Percentiles rank a stretch among this genome's conserved stretches.
Conservation (phyloP, 2,329 filamentous ascomycete genomes). For the Cercospora zeina region DNA sequence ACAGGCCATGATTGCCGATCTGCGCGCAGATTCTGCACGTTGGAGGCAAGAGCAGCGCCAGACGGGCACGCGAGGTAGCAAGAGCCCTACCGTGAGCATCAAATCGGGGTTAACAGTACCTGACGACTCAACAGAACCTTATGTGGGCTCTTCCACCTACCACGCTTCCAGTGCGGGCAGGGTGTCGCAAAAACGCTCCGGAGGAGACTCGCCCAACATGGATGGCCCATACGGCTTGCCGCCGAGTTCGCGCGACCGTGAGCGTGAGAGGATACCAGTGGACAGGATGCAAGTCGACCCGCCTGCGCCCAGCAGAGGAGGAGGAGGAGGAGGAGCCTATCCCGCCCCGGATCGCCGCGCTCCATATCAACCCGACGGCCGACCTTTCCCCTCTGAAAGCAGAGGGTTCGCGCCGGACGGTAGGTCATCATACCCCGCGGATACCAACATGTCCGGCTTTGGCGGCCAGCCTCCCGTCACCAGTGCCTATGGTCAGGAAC, state of each 20-base stretch:
- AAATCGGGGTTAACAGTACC: constrained; percentile 46
- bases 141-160: constrained; percentile 44
- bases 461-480: constrained; percentile 34
- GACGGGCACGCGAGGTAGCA: constrained; percentile 50
- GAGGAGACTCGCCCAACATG: constrained; percentile 40
- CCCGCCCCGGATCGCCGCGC: constrained; percentile 28
- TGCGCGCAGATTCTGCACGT: constrained; percentile 51
- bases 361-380: constrained; percentile 30
- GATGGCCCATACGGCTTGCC: constrained; percentile 37
- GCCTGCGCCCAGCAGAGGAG: constrained; percentile 30
- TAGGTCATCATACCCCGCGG: constrained; percentile 34
- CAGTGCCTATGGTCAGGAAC: constrained; percentile 35
- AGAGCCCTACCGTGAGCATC: constrained; percentile 43
- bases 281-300: constrained; percentile 38
- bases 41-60: constrained; percentile 45
- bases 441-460: constrained; percentile 32
- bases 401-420: constrained; percentile 30
- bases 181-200: constrained; percentile 48
- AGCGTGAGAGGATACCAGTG: constrained; percentile 30
- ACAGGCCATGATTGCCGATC: constrained; percentile 54
- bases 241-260: constrained; percentile 19
- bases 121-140: constrained; percentile 37
- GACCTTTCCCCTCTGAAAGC: constrained; percentile 32
- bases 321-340: constrained; percentile 25
- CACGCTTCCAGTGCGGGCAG: constrained; percentile 44